A percentile compares a stretch with the other conserved stretches of the same genome.
Conservation (phyloP, 257 asterid species). For the Knoxia roxburghii region DNA sequence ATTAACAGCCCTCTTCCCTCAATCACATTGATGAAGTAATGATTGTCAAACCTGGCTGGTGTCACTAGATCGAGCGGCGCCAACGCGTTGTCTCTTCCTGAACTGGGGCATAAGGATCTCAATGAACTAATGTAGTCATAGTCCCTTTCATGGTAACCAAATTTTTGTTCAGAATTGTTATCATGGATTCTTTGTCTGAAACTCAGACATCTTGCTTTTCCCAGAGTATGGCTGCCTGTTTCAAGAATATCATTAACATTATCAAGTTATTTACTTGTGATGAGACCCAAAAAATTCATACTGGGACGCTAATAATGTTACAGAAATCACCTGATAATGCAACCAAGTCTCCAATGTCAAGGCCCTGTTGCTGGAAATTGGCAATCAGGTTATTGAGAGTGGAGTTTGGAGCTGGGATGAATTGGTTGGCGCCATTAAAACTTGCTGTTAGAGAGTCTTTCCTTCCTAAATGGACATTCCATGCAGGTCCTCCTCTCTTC, state of each 20-base stretch:
- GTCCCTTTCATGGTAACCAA: slow-evolving; percentile 26
- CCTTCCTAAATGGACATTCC: slow-evolving; percentile 30
- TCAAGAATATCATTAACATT: background rate
- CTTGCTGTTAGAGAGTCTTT: slow-evolving; percentile 30
- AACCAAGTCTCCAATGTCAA: slow-evolving; percentile 42
- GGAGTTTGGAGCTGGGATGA: slow-evolving; percentile 30
- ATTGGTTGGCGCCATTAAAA: slow-evolving; percentile 30
- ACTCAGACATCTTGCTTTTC: slow-evolving; percentile 47
- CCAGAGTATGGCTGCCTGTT: slow-evolving; percentile 58
- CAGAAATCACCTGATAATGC: slow-evolving; percentile 45
- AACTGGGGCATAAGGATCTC: slow-evolving; percentile 34
- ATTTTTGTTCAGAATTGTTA: slow-evolving; percentile 28
- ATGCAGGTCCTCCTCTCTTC: slow-evolving; percentile 35
- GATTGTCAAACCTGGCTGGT: slow-evolving; percentile 45
- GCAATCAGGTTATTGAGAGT: slow-evolving; percentile 21
- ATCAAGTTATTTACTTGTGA: too few relatives aligned
- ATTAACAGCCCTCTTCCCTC: slow-evolving; percentile 38
- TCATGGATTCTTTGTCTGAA: slow-evolving; percentile 51
- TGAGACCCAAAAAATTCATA: too few relatives aligned
- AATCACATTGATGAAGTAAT: slow-evolving; percentile 43
- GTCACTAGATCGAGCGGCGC: slow-evolving; percentile 30
- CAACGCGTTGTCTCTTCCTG: slow-evolving; percentile 41
- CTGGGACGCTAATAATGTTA: background rate
- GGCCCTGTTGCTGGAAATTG: slow-evolving; percentile 31
- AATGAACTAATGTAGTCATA: slow-evolving; percentile 25